Conservation (phyloP, 208 protist species). For the Tritrichomonas musculus region DNA sequence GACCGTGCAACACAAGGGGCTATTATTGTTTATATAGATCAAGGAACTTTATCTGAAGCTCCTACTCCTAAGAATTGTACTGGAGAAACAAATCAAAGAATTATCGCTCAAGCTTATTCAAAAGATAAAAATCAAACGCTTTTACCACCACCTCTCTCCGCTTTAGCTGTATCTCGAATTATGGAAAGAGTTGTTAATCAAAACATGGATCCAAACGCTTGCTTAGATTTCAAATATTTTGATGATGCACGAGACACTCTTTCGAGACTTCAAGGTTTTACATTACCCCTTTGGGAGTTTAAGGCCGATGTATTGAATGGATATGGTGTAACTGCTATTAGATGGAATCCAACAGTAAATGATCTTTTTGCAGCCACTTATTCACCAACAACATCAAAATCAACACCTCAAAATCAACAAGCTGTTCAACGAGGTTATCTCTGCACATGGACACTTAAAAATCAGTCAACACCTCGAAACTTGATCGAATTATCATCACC, state of each 20-base stretch:
- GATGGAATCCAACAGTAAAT: not conserved
- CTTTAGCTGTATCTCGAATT: not conserved
- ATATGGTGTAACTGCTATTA: not conserved
- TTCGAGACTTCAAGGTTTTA: not conserved
- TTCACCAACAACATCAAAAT: not conserved
- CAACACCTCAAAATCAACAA: no score
- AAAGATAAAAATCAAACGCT: not conserved
- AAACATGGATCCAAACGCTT: slow-evolving; percentile 25
- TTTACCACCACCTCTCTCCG: not conserved
- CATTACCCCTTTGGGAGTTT: slow-evolving; percentile 28
- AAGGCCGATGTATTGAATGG: not conserved
- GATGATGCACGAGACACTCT: not conserved
- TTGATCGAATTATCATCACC: not conserved
- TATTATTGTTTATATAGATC: not conserved
- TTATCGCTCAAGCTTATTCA: not conserved
- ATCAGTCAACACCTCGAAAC: not conserved
- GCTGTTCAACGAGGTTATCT: not conserved
- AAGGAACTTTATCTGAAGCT: not conserved
- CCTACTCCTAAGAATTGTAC: not conserved
- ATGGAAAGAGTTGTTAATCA: slow-evolving; percentile 28
- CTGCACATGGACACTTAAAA: slow-evolving; percentile 31
- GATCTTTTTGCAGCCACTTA: not conserved
- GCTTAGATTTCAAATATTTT: not conserved
- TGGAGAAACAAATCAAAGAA: not conserved
- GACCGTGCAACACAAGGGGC: not conserved